Base-by-base conservation (phyloP, 345 rosid species). In the Balakata baccata region DNA sequence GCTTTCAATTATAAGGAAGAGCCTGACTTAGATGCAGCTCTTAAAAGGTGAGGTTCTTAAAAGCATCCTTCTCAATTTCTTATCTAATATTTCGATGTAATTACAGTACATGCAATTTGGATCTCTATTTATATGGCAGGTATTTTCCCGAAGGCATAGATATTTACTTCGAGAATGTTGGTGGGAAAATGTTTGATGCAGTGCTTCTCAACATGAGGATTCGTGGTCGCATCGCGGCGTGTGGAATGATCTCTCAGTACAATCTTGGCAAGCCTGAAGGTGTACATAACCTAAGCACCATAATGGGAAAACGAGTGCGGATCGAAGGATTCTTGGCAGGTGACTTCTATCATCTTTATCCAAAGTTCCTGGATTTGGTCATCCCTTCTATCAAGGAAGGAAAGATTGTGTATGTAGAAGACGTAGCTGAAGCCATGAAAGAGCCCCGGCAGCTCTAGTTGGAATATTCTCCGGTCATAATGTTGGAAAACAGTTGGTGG, bases 191-290 rank as follows among this genome's bases (percentile, higher is more conserved):
- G 86, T 79, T 86, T 3, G 88, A 86, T 12, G 87, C 86, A 3
- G 90, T 86, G 64, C 89, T 88, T 6, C 58, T 75, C 20, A 85
- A 84, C 82, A 88, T 86, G 87, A 85, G 84, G 72, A 6, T 7
- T 2, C 78, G 7, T 3, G 88, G 89, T 11, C 82, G 87, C 11
- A 79, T 86, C 2, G 82, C 87, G 59, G 84, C 73, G 0, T 86
- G 85, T 58, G 92, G 90, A 75, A 85, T 88, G 90, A 86, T 88
- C 75, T 87, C 91, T 2, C 89, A 87, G 51, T 84, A 86, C 77
- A 74, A 74, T 67, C 65, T 70, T 29, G 79, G 63, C 7, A 53
- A 76, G 22, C 74, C 70, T 13, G 70, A 76, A 62, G 79, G 74
- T 4, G 69, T 81, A 0, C 82, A 81, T 56, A 84, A 84, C 75